Evolutionary conservation across 2,329 filamentous ascomycete genomes (phyloP), one percentile per base, ranked within the genome.

Genomic region (Harringtonia aguacate): DNA sequence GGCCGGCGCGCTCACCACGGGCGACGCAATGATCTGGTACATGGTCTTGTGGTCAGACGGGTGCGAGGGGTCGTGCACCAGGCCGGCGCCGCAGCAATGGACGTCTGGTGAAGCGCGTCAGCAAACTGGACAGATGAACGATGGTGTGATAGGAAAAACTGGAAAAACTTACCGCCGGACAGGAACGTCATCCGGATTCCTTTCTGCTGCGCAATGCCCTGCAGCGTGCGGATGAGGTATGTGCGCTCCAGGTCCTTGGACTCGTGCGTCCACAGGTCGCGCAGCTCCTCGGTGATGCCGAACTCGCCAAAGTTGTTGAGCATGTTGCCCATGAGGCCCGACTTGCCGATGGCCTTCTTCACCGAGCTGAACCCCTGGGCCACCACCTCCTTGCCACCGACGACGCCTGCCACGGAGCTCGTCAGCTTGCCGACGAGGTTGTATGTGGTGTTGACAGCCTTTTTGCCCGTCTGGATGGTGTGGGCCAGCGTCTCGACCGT

Each of bases 221-320:
- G 92, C 3, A 98, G 73, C 1, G 92, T 98, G 51, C 92, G 82
- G 59, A 98, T 94, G 49, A 98, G 71, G 60, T 98, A 98, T 8
- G 92, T 98, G 46, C 92, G 76, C 65, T 98, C 92, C 34, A 98
- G 79, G 55, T 98, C 92, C 74, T 97, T 98, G 42, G 84, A 89
- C 41, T 97, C 90, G 58, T 98, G 92, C 20, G 92, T 98, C 92
- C 92, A 98, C 71, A 94, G 83, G 61, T 98, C 92, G 58, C 90
- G 82, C 46, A 97, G 68, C 58, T 97, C 92, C 64, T 98, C 92
- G 43, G 92, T 79, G 41, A 97, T 78, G 56, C 95, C 92, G 48
- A 98, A 82, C 53, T 97, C 92, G 44, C 92, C 92, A 61, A 98
- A 98, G 30, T 94, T 89, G 66, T 88, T 95, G 39, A 98, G 70